A percentile compares a stretch with the other conserved stretches of the same genome.
These are phyloP conservation scores for Areca catechu DNA, from an alignment of 176 grass and related monocot species.

Conservation along the genomic window DNA sequence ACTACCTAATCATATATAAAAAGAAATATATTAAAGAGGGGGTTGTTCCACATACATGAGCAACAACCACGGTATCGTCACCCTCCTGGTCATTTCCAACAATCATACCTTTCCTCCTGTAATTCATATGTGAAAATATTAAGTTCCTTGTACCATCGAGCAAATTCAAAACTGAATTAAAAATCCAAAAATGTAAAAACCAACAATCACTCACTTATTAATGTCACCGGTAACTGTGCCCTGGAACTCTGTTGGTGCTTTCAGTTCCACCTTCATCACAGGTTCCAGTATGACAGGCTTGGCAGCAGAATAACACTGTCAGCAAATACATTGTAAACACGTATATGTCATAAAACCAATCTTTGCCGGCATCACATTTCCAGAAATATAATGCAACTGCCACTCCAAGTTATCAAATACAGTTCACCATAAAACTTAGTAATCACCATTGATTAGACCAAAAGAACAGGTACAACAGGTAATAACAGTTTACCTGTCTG, in stretches of 20 bases:
- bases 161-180: too few relatives aligned
- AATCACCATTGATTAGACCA: too few relatives aligned
- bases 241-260: slow-evolving; percentile 94
- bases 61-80: slow-evolving; percentile 77
- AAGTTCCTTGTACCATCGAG: too few relatives aligned
- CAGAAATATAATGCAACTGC: slow-evolving; percentile 11
- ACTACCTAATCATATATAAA: background rate
- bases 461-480: slow-evolving; percentile 1
- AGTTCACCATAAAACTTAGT: too few relatives aligned
- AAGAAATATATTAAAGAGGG: background rate
- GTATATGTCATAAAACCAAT: too few relatives aligned
- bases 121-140: slow-evolving; percentile 16
- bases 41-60: slow-evolving; percentile 49
- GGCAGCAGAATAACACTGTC: slow-evolving; percentile 73
- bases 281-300: slow-evolving; percentile 93
- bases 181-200: background rate
- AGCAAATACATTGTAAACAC: background rate
- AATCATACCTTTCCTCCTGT: slow-evolving; percentile 95
- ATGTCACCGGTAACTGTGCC: slow-evolving; percentile 95
- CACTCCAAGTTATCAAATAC: slow-evolving; percentile 2
- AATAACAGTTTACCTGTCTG: slow-evolving; percentile 52
- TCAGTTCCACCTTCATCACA: slow-evolving; percentile 94
- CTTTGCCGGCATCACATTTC: too few relatives aligned
- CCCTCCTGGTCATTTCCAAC: slow-evolving; percentile 93
- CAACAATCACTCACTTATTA: slow-evolving; percentile 64